Evolutionary conservation across 306 rosid species (phyloP).

Genomic region (Fragaria nilgerrensis): DNA sequence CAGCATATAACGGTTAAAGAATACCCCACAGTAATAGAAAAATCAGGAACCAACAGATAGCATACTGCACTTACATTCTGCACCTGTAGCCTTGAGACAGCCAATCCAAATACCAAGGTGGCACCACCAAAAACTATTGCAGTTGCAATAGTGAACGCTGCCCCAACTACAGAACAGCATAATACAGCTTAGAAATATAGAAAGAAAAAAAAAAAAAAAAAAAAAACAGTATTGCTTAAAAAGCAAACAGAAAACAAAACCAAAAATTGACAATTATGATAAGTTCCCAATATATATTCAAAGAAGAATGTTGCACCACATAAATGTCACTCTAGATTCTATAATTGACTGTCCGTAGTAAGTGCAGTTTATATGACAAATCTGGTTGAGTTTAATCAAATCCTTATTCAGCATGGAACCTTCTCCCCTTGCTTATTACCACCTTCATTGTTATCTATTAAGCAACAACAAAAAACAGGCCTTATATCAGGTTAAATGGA

Average conservation of each 20-base stretch:
- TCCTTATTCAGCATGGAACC: neutral
- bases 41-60: conserved; percentile 11
- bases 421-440: neutral
- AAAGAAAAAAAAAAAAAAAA: neutral
- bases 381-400: neutral
- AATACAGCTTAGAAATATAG: neutral
- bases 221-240: neutral
- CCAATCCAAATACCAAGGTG: conserved; percentile 59
- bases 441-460: neutral
- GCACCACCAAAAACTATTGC: conserved; percentile 73
- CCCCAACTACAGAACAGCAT: conserved; percentile 59
- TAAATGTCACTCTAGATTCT: neutral
- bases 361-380: neutral
- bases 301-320: neutral
- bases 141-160: conserved; percentile 77
- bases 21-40: conserved; percentile 7
- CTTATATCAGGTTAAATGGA: neutral
- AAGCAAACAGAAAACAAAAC: neutral
- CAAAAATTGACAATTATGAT: neutral
- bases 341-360: neutral
- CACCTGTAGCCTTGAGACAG: conserved; percentile 64
- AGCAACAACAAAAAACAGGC: neutral
- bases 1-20: neutral
- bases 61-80: conserved; percentile 48
- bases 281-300: neutral